phyloP scores from a whole-genome alignment of 305 asterid species.

The Fraxinus latifolia region DNA sequence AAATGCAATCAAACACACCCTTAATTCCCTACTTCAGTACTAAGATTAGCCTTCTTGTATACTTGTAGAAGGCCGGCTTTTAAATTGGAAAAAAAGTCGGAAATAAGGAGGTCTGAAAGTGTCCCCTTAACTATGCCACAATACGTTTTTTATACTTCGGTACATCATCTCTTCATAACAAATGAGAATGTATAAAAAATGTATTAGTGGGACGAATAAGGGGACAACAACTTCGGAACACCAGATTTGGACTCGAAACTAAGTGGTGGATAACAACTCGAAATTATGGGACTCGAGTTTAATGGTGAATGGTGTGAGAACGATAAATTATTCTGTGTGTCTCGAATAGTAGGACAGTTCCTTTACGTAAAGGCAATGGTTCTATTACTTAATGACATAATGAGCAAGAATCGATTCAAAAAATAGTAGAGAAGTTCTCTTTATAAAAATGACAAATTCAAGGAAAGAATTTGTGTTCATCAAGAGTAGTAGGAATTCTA shows the following conservation, averaged over 20 bases:
- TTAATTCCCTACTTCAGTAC: background rate
- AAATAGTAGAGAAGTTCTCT: no score
- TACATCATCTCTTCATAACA: background rate
- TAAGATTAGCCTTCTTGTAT: background rate
- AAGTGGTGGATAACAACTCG: background rate
- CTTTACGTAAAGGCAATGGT: background rate
- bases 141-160: no score
- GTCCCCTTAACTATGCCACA: background rate
- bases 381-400: background rate
- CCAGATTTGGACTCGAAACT: background rate
- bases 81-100: background rate
- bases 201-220: no score
- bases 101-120: background rate
- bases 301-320: background rate
- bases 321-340: no score
- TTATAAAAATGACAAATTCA: background rate
- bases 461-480: background rate
- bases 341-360: background rate
- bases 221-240: background rate
- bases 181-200: no score
- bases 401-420: background rate
- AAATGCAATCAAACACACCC: no score
- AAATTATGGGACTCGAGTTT: no score
- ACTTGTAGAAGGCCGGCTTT: background rate
- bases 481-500: background rate